These are phyloP conservation scores for Vitis amurensis DNA, from an alignment of 164 flowering plant genomes.

Conservation along the genomic window DNA sequence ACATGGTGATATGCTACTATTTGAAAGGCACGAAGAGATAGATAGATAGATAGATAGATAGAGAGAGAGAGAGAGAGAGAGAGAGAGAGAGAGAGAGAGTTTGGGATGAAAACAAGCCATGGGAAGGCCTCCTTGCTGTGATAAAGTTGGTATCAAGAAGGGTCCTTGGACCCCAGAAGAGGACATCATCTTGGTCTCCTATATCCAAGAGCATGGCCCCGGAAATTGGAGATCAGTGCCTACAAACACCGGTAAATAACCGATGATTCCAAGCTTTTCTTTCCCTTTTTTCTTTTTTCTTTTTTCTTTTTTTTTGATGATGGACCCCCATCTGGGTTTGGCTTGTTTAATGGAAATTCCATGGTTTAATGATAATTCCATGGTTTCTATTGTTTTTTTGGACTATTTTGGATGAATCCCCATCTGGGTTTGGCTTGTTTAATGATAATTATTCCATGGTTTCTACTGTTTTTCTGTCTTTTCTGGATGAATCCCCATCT, in stretches of 20 bases:
- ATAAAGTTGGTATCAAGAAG: constrained; percentile 10
- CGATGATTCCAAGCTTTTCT: neutral
- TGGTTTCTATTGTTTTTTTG: too few relatives aligned
- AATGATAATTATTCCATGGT: too few relatives aligned
- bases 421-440: too few relatives aligned
- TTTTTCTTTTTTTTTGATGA: too few relatives aligned
- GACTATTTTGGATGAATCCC: too few relatives aligned
- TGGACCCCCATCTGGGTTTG: too few relatives aligned
- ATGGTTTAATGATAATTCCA: too few relatives aligned
- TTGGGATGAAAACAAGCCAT: neutral
- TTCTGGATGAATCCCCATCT: too few relatives aligned
- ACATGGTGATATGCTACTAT: too few relatives aligned
- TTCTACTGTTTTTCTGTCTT: too few relatives aligned
- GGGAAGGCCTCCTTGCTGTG: constrained; percentile 14
- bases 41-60: neutral
- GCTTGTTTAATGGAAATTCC: too few relatives aligned
- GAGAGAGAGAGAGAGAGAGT: neutral
- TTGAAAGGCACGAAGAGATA: too few relatives aligned
- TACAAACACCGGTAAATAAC: constrained; percentile 5
- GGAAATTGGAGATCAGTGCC: constrained; percentile 11
- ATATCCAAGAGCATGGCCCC: constrained; percentile 10
- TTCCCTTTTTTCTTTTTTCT: neutral
- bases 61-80: neutral
- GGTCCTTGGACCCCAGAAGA: constrained; percentile 13
- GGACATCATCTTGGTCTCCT: constrained; percentile 11